phyloP scores from a whole-genome alignment of 495 filamentous ascomycete species.

The Xylaria telfairii region DNA sequence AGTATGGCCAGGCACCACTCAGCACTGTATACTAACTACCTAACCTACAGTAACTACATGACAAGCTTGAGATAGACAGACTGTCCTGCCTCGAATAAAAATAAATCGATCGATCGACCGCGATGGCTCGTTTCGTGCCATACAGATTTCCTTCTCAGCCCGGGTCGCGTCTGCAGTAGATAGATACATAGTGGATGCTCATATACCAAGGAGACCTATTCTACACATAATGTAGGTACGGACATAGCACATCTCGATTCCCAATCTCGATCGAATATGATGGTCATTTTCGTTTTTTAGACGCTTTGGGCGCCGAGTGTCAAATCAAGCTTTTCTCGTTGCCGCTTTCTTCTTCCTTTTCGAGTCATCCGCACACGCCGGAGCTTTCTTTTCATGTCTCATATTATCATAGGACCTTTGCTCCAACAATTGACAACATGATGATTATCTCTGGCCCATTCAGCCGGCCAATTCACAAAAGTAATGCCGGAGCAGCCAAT shows the following conservation, averaged over 20 bases:
- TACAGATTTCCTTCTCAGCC: too few species aligned
- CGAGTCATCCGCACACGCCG: conserved; percentile 10
- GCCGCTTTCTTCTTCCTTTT: conserved; percentile 6
- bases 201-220: not conserved
- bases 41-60: too few species aligned
- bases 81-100: too few species aligned
- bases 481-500: conserved; percentile 17
- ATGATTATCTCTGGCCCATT: conserved; percentile 3
- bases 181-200: not conserved
- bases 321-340: conserved; percentile 14
- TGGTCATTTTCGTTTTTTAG: not conserved
- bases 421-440: conserved; percentile 16
- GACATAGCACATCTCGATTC: not conserved
- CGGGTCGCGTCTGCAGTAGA: not conserved
- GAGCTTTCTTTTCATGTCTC: not conserved
- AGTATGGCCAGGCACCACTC: too few species aligned
- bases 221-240: not conserved
- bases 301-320: not conserved
- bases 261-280: not conserved
- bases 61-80: too few species aligned
- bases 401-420: not conserved
- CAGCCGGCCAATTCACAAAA: conserved; percentile 17
- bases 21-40: too few species aligned
- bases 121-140: too few species aligned
- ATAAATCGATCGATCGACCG: too few species aligned